Evolutionary conservation across 352 stramenopile genomes (phyloP), one percentile per base, ranked within the genome.

Genomic region (Phytophthora multivora): DNA sequence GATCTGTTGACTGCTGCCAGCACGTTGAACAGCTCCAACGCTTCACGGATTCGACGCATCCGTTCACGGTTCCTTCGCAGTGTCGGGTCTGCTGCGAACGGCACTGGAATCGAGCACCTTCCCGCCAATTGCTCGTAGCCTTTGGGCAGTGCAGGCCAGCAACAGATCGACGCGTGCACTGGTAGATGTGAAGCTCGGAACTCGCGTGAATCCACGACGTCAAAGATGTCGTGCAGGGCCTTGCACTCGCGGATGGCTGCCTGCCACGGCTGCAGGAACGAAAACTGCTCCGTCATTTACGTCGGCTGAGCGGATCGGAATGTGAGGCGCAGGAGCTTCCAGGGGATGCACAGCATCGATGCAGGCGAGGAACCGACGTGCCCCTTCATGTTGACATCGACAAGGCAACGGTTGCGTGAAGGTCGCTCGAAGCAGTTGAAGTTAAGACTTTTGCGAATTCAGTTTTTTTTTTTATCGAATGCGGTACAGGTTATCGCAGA

Each of bases 1-100:
- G 33, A 5, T 19, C 49, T 48, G 26, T 41, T 59, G 25, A 66
- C 58, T 3, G 41, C 30, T 25, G 58, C 58, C 16, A 66, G n/a
- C 5, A 51, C 50, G 21, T 66, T 66, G 41, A 66, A 55, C 18
- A 67, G 28, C 33, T 67, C 59, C 31, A 67, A 26, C 11, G 59
- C 59, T 48, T 66, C 58, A 33, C 58, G 49, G 50, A 66, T 28
- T 21, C 41, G 58, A 31, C 58, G 41, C 25, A 66, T 26, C 38
- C 43, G 40, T 21, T 26, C 12, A 5, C 35, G 31, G 42, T 54
- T 19, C 2, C 33, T 1, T 51, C 49, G 50, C 51, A 26, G 38
- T 11, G 58, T 25, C 10, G 10, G n/a, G 25, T 66, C 36, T 13
- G 58, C 50, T 43, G 50, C 41, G 19, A 66, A 66, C 3, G 41